Evolutionary conservation across 257 asterid genomes (phyloP).

Genomic region (Linderniella brevidens): DNA sequence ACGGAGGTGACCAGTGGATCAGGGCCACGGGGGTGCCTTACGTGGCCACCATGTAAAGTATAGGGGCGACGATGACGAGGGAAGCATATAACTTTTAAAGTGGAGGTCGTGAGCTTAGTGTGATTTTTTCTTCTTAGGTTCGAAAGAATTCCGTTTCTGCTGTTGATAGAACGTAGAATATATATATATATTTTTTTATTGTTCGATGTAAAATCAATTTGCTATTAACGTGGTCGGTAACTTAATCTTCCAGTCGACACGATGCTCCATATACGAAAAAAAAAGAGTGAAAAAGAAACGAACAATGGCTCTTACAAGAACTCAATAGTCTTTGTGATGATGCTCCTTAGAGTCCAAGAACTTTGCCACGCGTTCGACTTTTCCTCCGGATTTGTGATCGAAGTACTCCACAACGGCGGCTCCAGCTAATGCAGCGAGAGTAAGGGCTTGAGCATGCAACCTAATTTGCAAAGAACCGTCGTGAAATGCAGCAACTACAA

Average conservation of each 20-base stretch:
- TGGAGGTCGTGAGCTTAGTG: too few species aligned
- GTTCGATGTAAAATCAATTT: too few species aligned
- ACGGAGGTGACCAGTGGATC: slow-evolving; percentile 14
- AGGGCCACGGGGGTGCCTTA: slow-evolving; percentile 16
- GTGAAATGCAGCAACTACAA: neutral
- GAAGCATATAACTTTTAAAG: too few species aligned
- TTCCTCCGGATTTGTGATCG: slow-evolving; percentile 65
- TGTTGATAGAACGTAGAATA: too few species aligned
- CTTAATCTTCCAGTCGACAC: too few species aligned
- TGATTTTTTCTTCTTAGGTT: too few species aligned
- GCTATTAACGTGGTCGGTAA: too few species aligned
- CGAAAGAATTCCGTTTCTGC: too few species aligned
- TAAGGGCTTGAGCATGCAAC: slow-evolving; percentile 91
- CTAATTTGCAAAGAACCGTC: slow-evolving; percentile 20
- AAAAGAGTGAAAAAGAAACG: too few species aligned
- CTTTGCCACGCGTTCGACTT: slow-evolving; percentile 65
- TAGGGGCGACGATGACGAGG: too few species aligned
- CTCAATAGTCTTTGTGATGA: slow-evolving; percentile 29
- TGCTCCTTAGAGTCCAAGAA: slow-evolving; percentile 37
- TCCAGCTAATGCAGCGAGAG: slow-evolving; percentile 78
- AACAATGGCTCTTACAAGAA: neutral
- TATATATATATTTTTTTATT: too few species aligned
- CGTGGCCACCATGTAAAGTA: slow-evolving; percentile 14
- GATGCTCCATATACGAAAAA: too few species aligned
- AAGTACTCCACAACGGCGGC: slow-evolving; percentile 67